Conservation (phyloP, 139 green algal species). For the Gonium pectorale region DNA sequence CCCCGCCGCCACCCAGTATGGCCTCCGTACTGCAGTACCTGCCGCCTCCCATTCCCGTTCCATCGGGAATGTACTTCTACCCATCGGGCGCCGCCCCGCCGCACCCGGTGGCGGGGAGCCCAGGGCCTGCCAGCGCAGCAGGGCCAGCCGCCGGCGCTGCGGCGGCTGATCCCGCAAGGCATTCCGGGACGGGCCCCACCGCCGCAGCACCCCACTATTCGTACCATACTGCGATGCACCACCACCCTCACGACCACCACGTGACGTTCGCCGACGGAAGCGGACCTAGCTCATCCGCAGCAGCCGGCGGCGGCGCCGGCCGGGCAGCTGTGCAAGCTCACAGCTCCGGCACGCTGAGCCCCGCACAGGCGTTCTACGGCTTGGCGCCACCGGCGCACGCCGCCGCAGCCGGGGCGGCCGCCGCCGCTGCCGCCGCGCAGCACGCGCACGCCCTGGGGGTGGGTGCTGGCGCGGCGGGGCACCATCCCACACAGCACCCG, state of each 20-base stretch:
- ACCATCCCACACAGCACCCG: neutral
- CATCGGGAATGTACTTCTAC: conserved; percentile 19
- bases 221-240: neutral
- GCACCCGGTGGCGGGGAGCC: neutral
- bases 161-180: neutral
- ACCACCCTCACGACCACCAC: neutral
- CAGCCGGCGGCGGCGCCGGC: neutral
- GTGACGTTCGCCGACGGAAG: conserved; percentile 16
- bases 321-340: too few species aligned
- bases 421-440: too few species aligned
- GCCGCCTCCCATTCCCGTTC: conserved; percentile 24
- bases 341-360: too few species aligned
- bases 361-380: too few species aligned
- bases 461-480: too few species aligned
- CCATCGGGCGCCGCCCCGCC: neutral
- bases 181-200: neutral
- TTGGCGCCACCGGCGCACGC: too few species aligned
- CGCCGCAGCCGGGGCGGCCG: too few species aligned
- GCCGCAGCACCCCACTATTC: neutral
- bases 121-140: neutral
- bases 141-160: neutral
- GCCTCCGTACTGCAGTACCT: conserved; percentile 34
- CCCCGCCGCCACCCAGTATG: neutral
- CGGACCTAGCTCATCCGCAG: neutral
- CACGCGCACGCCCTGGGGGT: too few species aligned